Conservation (phyloP, 352 stramenopile species). For the Nothophytophthora sp. region DNA sequence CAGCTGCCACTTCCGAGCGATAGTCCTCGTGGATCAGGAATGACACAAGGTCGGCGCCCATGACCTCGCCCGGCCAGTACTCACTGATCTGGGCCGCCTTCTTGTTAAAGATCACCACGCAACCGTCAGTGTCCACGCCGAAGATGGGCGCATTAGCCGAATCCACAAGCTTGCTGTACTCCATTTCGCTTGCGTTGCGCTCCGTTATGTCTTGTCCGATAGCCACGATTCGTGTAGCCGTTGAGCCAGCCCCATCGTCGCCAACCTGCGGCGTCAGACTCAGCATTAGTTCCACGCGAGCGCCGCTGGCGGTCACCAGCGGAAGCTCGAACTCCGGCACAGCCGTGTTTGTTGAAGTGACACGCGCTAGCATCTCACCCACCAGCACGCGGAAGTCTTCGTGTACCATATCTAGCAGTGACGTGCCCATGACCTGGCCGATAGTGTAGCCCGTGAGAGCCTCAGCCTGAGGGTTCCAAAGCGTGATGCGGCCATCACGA, state of each 20-base stretch:
- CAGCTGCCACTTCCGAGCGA: slow-evolving; percentile 54
- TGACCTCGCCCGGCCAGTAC: slow-evolving; percentile 86
- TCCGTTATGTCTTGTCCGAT: slow-evolving; percentile 75
- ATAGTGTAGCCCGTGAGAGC: slow-evolving; percentile 59
- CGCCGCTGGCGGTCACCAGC: slow-evolving; percentile 45
- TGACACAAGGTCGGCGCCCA: slow-evolving; percentile 79
- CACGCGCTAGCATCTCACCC: slow-evolving; percentile 40
- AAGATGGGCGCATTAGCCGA: slow-evolving; percentile 82
- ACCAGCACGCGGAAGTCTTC: slow-evolving; percentile 49
- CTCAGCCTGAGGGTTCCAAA: slow-evolving; percentile 73
- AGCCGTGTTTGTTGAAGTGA: slow-evolving; percentile 44
- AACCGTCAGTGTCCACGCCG: slow-evolving; percentile 55
- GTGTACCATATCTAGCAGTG: slow-evolving; percentile 48
- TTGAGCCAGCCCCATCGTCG: slow-evolving; percentile 24
- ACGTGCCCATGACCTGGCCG: slow-evolving; percentile 43
- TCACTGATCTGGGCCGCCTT: slow-evolving; percentile 89
- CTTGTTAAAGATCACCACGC: slow-evolving; percentile 90
- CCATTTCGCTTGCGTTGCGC: slow-evolving; percentile 61
- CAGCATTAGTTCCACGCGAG: slow-evolving; percentile 54
- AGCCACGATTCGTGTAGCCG: slow-evolving; percentile 53
- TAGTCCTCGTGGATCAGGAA: slow-evolving; percentile 79
- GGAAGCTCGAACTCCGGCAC: slow-evolving; percentile 57
- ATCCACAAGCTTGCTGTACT: slow-evolving; percentile 76
- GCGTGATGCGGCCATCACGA: slow-evolving; percentile 50
- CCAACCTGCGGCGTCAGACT: slow-evolving; percentile 54